Conservation (phyloP, 2,329 filamentous ascomycete species). For the Macrophomina phaseolina region DNA sequence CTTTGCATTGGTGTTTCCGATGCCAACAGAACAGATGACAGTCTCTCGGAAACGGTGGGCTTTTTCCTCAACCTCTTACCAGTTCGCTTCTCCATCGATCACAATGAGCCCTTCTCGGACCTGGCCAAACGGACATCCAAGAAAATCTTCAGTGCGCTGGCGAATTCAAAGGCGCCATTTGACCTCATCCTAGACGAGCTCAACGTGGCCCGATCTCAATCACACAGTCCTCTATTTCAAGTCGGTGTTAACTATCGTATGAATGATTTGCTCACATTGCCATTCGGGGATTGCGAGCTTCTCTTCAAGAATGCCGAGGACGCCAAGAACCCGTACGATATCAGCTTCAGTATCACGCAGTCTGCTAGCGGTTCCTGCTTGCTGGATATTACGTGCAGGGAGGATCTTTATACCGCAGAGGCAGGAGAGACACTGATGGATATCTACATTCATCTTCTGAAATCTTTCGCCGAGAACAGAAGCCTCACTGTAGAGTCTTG, state of each 20-base stretch:
- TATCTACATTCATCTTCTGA: too few species aligned
- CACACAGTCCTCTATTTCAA: constrained; percentile 58
- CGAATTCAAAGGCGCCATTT: constrained; percentile 55
- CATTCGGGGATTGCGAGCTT: constrained; percentile 34
- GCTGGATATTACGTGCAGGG: constrained; percentile 34
- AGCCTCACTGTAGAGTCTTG: too few species aligned
- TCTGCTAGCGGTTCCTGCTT: neutral
- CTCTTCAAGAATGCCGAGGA: constrained; percentile 21
- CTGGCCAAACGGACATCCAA: too few species aligned
- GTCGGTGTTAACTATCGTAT: constrained; percentile 55
- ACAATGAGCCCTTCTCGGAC: neutral
- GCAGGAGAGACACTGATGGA: too few species aligned
- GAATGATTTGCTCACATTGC: constrained; percentile 35
- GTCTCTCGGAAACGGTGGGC: constrained; percentile 49
- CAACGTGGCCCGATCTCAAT: constrained; percentile 45
- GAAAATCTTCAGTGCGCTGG: constrained; percentile 33
- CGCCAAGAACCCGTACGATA: constrained; percentile 31
- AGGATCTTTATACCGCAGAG: constrained; percentile 36
- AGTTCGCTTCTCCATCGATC: constrained; percentile 36
- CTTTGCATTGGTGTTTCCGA: constrained; percentile 58
- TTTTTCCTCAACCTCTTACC: constrained; percentile 58
- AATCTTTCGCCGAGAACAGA: too few species aligned
- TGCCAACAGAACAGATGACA: constrained; percentile 46
- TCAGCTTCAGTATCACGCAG: constrained; percentile 30
- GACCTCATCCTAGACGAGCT: constrained; percentile 56